Base-by-base conservation (phyloP, 345 rosid species). In the Garcia nutans region DNA sequence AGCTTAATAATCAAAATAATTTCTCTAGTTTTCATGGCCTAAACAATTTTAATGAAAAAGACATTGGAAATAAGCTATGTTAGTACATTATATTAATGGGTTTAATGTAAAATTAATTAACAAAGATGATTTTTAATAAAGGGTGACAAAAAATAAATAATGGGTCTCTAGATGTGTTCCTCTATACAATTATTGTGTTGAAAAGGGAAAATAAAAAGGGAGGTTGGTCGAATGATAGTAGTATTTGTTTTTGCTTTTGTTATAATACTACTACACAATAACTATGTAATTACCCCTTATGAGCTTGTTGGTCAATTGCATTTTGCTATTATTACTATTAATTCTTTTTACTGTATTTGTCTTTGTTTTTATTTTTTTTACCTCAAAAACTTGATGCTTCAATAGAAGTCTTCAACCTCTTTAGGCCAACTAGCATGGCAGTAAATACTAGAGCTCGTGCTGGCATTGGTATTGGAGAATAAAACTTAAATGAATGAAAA, bases 341-440 rank as follows among this genome's bases (percentile, higher is more conserved):
- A 12, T 3, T 33, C 23, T 22, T 54, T 54, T 17, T 0, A 11
- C 2, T 24, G 49, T 24, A 23, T 33, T 19, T 20, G 20, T 55
- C 20, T 31, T 12, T 19, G 1, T 55, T 10, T 33, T 5, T 37
- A n/a, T n/a, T 42, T 13, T 62, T 60, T 68, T 74, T 54, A 69
- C 78, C 52, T 31, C 6, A 73, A 69, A 47, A 28, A 49, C 58
- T 37, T 57, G 26, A 57, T 71, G 59, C 28, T 71, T 49, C 31
- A 47, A 28, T 70, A 72, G 59, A 37, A 64, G 76, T 3, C 42
- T 60, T 44, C 13, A 61, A 55, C 73, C 68, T 77, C 42, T 74
- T 81, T 74, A 73, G 75, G 78, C 50, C 63, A 64, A 61, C 70
- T n/a, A 19, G 24, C 22, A 68, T 56, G 65, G 72, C 81, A 57